Base-by-base conservation (phyloP, 2,329 filamentous ascomycete species). In the Exophiala sp. region DNA sequence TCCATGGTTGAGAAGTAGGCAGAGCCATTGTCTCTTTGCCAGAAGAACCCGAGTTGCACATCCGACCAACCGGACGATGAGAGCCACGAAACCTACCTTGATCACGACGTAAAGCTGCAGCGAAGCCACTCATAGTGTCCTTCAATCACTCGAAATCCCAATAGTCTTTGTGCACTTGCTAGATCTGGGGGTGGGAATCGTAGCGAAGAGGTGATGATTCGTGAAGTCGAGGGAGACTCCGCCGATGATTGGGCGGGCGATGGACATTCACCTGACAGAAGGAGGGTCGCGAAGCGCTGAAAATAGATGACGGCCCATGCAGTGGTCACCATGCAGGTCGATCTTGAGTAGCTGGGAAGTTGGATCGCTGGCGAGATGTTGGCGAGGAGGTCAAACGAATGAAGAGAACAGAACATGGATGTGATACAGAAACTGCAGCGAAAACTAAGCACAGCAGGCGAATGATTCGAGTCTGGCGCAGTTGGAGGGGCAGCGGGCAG, bases 111-210 rank as follows among this genome's bases (percentile, higher is more conserved):
- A 6, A 13, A 21, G 16, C 44, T 41, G 34, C 38, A 44, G 43
- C 30, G 42, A 30, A 43, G 44, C 52, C 35, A 35, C 43, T 14
- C 38, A 38, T 43, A 11, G 16, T 38, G 11, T 14, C 13, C 47
- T 24, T 30, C 18, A 32, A 8, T 13, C 29, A 37, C 38, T 43
- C 39, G 22, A 29, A 39, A n/a, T 35, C 14, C 24, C 53, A 56
- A 56, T 50, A 48, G 47, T 53, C n/a, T 32, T 23, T 32, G 22
- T 43, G 38, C 42, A 47, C 24, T 42, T 38, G 50, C 54, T 40
- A 45, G 51, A 49, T 48, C 47, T 46, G 27, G 47, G 35, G 27
- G 21, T 53, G 23, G 22, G 29, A n/a, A 18, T 48, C 22, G 30
- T 24, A 42, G 39, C 23, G 21, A 34, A 42, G 16, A 37, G 37